These are phyloP conservation scores for Bombardia bombarda DNA, from an alignment of 495 filamentous ascomycete species.

Conservation along the genomic window DNA sequence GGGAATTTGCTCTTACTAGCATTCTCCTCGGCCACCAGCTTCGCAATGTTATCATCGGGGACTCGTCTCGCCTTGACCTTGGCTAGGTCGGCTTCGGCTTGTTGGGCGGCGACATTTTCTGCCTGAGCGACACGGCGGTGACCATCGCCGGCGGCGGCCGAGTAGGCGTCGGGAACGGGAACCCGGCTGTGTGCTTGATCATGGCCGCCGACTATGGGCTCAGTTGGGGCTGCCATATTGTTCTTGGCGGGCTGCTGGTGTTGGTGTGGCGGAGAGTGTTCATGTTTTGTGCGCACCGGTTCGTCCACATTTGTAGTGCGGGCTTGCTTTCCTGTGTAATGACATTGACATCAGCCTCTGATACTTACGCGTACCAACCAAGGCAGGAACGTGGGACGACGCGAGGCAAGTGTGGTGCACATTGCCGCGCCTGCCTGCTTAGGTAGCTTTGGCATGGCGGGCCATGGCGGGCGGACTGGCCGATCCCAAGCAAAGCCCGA, in stretches of 20 bases:
- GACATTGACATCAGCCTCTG: conserved; percentile 21
- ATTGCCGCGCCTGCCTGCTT: too few relatives aligned
- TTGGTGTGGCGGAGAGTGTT: conserved; percentile 49
- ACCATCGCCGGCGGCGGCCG: conserved; percentile 49
- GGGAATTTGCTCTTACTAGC: conserved; percentile 78
- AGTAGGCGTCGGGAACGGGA: conserved; percentile 41
- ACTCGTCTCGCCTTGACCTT: conserved; percentile 44
- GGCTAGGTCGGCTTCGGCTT: conserved; percentile 29
- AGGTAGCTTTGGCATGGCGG: too few relatives aligned
- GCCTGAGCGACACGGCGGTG: conserved; percentile 59
- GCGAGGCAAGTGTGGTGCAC: too few relatives aligned
- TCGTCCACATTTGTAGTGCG: conserved; percentile 57
- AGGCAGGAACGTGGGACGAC: too few relatives aligned
- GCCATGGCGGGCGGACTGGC: too few relatives aligned
- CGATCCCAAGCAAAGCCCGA: too few relatives aligned
- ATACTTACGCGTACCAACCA: too few relatives aligned
- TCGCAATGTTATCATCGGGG: conserved; percentile 63
- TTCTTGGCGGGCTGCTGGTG: conserved; percentile 26
- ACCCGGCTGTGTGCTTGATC: conserved; percentile 7
- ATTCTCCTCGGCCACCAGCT: conserved; percentile 86
- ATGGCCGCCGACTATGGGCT: conserved; percentile 14
- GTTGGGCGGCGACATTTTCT: conserved; percentile 49
- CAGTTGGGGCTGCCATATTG: conserved; percentile 15
- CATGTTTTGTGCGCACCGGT: conserved; percentile 36
- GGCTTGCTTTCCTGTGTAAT: conserved; percentile 66